Percentiles rank a stretch among this genome's conserved stretches.
phyloP scores from a whole-genome alignment of 2,329 filamentous ascomycete species.

The Eurotiales sp. region DNA sequence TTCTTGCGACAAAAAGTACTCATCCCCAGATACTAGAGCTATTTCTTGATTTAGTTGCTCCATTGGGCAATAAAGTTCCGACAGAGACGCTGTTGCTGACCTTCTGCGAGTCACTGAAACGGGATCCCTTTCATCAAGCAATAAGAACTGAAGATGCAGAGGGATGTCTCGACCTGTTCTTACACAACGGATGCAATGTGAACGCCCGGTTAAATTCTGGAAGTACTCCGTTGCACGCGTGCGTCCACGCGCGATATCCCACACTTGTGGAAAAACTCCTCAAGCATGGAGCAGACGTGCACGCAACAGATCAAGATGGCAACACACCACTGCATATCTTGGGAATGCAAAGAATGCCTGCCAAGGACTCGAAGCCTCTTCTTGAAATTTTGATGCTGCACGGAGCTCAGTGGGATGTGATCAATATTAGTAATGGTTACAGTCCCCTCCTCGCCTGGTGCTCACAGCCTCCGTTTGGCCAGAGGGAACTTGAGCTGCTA shows the following conservation, averaged over 20 bases:
- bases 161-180: slow-evolving; percentile 9
- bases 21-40: neutral
- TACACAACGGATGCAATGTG: slow-evolving; percentile 16
- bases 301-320: slow-evolving; percentile 10
- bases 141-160: neutral
- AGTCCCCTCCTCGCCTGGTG: neutral
- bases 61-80: neutral
- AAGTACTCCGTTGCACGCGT: slow-evolving; percentile 5
- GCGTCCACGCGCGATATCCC: slow-evolving; percentile 14
- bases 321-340: slow-evolving; percentile 19
- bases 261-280: slow-evolving; percentile 14
- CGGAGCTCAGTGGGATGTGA: neutral
- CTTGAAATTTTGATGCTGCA: neutral
- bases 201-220: slow-evolving; percentile 12
- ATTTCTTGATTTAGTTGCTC: neutral
- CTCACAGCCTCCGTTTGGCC: neutral
- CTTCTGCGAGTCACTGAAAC: neutral
- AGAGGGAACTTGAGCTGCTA: neutral
- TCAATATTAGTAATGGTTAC: neutral
- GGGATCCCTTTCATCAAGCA: neutral
- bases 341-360: no score
- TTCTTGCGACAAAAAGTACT: neutral
- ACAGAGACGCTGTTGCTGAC: neutral
- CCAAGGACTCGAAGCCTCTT: neutral
- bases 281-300: slow-evolving; percentile 16